Base-by-base conservation (phyloP, 1,284 basidiomycete species). In the Tranzscheliella williamsii region DNA sequence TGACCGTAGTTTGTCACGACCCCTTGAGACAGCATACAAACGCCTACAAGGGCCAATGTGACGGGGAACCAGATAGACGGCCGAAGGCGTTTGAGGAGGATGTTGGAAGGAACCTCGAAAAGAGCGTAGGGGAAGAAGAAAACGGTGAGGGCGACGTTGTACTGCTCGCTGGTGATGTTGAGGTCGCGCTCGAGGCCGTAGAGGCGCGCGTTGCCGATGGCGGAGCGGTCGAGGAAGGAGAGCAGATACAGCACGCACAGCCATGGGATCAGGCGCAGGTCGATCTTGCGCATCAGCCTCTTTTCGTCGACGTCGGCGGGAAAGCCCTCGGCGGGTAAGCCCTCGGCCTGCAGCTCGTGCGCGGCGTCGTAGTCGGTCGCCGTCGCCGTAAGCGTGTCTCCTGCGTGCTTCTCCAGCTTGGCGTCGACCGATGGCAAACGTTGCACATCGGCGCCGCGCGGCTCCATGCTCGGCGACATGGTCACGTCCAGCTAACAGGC, bases 21-120 rank as follows among this genome's bases (percentile, higher is more conserved):
- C 4, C 86, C 87, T 81, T 88, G 86, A 9, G 85, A 54, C n/a
- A 60, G 16, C 86, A 88, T 88, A 80, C 85, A 84, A 26, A 88
- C 71, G 7, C 87, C 52, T 84, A 79, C 36, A 79, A 53, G 22
- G 83, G 85, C 45, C 20, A 68, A 72, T 38, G 75, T 72, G 34
- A 60, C n/a, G 2, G 71, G 54, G n/a, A 87, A 78, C 85, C 84
- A 85, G 35, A 86, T 76, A 1, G 84, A 85, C 1, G 86, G 86
- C 2, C 85, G 80, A n/a, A 88, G 79, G 20, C 85, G 83, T 72
- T 87, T 88, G 45, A 89, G 78, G 67, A 88, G 34, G 29, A 67
- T 26, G 40, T 66, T 66, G 47, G 53, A 51, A 15, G 54, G 61
- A 6, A 60, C 51, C 51, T 67, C 51, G 41, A 65, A 63, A 23